Conservation (phyloP, 2,329 filamentous ascomycete genomes). For the Sporothrix curviconia region DNA sequence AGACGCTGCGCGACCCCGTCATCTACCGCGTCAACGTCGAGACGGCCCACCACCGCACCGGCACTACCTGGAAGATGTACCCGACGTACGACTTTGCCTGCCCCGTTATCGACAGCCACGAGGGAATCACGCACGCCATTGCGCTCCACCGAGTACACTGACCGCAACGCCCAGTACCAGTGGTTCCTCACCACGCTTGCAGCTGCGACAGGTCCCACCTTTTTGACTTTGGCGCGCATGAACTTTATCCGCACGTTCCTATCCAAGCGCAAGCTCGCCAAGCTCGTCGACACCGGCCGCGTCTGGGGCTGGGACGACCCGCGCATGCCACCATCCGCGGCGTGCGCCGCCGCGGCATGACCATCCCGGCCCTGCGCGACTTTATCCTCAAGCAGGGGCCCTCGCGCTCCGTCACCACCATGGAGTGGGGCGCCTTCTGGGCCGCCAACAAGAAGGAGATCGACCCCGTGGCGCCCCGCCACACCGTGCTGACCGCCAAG, state of each 20-base stretch:
- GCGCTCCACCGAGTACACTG: slow-evolving; percentile 75
- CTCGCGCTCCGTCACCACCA: slow-evolving; percentile 73
- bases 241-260: slow-evolving; percentile 79
- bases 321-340: slow-evolving; percentile 64
- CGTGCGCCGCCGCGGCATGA: slow-evolving; percentile 71
- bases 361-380: slow-evolving; percentile 69
- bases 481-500: slow-evolving; percentile 65
- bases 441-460: slow-evolving; percentile 75
- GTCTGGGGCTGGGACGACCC: slow-evolving; percentile 85
- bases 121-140: slow-evolving; percentile 80
- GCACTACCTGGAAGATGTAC: slow-evolving; percentile 75
- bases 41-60: slow-evolving; percentile 67
- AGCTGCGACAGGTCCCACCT: slow-evolving; percentile 71
- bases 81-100: slow-evolving; percentile 84
- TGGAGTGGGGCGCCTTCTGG: slow-evolving; percentile 76
- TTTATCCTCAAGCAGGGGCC: slow-evolving; percentile 82
- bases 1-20: slow-evolving; percentile 91
- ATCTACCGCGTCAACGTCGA: slow-evolving; percentile 77
- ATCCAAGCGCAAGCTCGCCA: slow-evolving; percentile 80
- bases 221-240: slow-evolving; percentile 78
- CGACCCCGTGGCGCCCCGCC: slow-evolving; percentile 66
- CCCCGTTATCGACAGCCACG: slow-evolving; percentile 71
- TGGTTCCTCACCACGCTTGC: slow-evolving; percentile 74
- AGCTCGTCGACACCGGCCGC: slow-evolving; percentile 67
- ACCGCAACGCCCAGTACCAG: slow-evolving; percentile 79